A percentile compares a stretch with the other conserved stretches of the same genome.
Conservation (phyloP, 192 early-diverging fungal genomes). For the Chytriomyces sp. region DNA sequence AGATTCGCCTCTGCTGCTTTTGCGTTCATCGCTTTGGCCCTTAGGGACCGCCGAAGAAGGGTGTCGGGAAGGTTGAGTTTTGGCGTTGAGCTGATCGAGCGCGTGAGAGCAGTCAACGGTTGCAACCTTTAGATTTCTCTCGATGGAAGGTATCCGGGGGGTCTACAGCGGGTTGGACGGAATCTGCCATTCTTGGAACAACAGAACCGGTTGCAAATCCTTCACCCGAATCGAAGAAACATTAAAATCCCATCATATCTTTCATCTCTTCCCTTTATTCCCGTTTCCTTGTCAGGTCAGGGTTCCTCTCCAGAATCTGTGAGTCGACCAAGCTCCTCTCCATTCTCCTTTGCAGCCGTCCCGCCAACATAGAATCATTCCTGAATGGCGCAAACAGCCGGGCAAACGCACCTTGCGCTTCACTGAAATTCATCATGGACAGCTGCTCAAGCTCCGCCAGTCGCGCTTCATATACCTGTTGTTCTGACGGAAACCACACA, state of each 20-base stretch:
- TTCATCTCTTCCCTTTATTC: background rate
- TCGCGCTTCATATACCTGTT: background rate
- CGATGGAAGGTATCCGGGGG: too few relatives aligned
- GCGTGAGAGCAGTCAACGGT: too few relatives aligned
- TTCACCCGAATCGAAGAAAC: too few relatives aligned
- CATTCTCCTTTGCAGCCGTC: constrained; percentile 40
- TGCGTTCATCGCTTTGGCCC: background rate
- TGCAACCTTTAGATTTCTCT: too few relatives aligned
- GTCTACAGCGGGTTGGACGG: too few relatives aligned
- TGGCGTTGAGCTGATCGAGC: too few relatives aligned
- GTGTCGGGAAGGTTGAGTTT: background rate
- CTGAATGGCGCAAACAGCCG: constrained; percentile 41
- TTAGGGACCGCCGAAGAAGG: background rate
- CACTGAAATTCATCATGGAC: constrained; percentile 40
- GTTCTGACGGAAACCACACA: constrained; percentile 36
- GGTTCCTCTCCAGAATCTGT: constrained; percentile 31
- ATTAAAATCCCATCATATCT: too few relatives aligned
- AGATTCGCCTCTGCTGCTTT: background rate
- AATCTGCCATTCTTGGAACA: too few relatives aligned
- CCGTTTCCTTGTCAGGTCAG: constrained; percentile 5
- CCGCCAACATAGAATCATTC: constrained; percentile 30
- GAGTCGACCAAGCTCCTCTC: constrained; percentile 49
- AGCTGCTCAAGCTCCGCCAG: constrained; percentile 43
- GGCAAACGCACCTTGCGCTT: constrained; percentile 25
- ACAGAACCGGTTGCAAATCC: too few relatives aligned